Evolutionary conservation across 257 asterid species (phyloP).

Genomic region (Fraxinus cuspidata): DNA sequence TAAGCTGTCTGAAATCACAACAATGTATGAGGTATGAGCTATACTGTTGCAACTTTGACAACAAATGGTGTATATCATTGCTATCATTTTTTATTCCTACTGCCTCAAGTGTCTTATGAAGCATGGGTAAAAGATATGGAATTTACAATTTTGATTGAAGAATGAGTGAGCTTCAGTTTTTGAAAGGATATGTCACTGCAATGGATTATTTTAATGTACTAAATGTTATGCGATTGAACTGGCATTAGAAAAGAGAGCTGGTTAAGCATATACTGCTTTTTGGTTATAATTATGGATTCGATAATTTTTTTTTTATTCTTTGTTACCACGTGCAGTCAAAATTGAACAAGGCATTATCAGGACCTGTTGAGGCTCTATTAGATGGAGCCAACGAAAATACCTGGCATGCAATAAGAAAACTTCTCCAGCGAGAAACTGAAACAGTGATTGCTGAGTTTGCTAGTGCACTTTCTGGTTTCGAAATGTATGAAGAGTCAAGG

Average conservation of each 20-base stretch:
- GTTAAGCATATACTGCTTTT: neutral
- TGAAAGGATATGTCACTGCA: neutral
- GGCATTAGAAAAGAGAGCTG: neutral
- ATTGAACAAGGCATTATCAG: slow-evolving; percentile 72
- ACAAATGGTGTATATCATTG: neutral
- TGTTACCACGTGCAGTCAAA: slow-evolving; percentile 45
- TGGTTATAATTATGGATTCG: neutral
- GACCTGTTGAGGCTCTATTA: slow-evolving; percentile 86
- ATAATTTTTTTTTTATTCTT: neutral
- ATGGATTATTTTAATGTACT: neutral
- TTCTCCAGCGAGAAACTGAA: slow-evolving; percentile 65
- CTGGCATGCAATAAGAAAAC: slow-evolving; percentile 91
- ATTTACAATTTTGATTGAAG: slow-evolving; percentile 17
- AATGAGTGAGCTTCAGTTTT: neutral
- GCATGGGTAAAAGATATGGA: neutral
- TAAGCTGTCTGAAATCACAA: slow-evolving; percentile 71
- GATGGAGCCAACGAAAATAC: slow-evolving; percentile 88
- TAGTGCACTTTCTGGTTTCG: slow-evolving; percentile 77
- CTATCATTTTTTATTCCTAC: neutral
- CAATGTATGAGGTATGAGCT: slow-evolving; percentile 65
- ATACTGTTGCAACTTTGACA: slow-evolving; percentile 7
- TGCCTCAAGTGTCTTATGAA: neutral
- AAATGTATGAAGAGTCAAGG: slow-evolving; percentile 66
- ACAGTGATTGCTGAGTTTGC: slow-evolving; percentile 60
- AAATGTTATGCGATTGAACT: neutral